phyloP scores from a whole-genome alignment of 169 alveolate genomes.

The Eimeria nieschulzi region DNA sequence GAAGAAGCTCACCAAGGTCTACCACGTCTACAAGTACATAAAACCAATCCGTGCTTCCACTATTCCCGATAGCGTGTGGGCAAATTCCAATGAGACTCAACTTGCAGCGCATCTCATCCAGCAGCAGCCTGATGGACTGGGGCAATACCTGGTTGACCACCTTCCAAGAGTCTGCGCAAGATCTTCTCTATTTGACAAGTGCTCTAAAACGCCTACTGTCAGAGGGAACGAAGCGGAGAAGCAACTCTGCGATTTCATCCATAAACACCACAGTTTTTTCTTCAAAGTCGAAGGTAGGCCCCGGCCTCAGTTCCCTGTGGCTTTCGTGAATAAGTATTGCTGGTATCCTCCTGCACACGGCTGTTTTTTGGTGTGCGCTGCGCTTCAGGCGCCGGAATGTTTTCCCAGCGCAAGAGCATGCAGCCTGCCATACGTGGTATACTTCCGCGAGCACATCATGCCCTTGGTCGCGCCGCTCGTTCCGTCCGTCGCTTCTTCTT shows the following conservation, averaged over 20 bases:
- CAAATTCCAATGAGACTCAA: conserved; percentile 3
- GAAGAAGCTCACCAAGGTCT: conserved; percentile 11
- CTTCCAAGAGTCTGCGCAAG: conserved; percentile 57
- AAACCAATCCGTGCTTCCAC: background rate
- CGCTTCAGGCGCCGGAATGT: conserved; percentile 28
- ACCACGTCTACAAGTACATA: conserved; percentile 38
- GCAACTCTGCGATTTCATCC: conserved; percentile 54
- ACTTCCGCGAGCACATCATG: background rate
- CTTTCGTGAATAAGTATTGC: background rate
- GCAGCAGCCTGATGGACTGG: background rate
- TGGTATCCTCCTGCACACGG: background rate
- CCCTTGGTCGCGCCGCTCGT: background rate
- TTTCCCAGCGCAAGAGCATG: conserved; percentile 45
- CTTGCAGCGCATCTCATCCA: conserved; percentile 12
- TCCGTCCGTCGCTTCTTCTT: conserved; percentile 34
- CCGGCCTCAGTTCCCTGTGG: background rate
- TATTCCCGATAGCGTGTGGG: conserved; percentile 43
- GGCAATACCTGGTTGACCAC: background rate
- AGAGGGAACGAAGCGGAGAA: conserved; percentile 4
- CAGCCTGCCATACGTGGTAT: background rate
- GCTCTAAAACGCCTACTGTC: conserved; percentile 28
- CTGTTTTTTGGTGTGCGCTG: background rate
- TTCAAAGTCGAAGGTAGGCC: conserved; percentile 52
- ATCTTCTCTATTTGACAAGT: background rate
- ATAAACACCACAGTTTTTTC: conserved; percentile 19